Percentiles rank a stretch among this genome's conserved stretches.
phyloP scores from a whole-genome alignment of 2,329 filamentous ascomycete species.

The Nakataea oryzae region DNA sequence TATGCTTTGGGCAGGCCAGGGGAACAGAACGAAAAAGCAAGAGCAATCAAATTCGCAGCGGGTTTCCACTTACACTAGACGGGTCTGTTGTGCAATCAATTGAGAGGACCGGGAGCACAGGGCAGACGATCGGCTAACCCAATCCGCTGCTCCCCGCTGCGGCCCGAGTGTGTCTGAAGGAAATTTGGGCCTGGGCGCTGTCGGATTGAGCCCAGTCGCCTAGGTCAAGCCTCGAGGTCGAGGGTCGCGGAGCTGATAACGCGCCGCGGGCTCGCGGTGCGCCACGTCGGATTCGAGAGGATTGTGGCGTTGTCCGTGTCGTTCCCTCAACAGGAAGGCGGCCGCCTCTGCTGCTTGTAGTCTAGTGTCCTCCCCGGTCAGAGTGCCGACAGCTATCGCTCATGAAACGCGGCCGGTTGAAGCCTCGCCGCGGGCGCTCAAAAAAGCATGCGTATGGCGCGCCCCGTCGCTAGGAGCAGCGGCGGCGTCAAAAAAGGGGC shows the following conservation, averaged over 20 bases:
- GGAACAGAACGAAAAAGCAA: neutral
- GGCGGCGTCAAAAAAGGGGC: too few species aligned
- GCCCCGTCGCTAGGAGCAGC: neutral
- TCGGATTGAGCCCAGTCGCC: too few species aligned
- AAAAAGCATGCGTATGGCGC: too few species aligned
- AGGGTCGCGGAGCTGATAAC: neutral
- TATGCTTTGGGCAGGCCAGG: neutral
- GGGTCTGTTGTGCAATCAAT: neutral
- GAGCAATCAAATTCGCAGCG: neutral
- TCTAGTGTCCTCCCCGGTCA: neutral
- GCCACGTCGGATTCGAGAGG: neutral
- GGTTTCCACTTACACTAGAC: neutral
- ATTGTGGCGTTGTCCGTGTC: neutral
- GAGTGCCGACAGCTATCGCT: too few species aligned
- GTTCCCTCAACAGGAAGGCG: neutral
- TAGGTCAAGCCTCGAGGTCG: neutral
- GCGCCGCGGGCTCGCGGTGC: neutral
- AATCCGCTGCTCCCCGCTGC: neutral
- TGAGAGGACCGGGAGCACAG: neutral
- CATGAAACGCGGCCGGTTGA: neutral
- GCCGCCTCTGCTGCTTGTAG: neutral
- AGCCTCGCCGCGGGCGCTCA: neutral
- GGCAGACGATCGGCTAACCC: neutral
- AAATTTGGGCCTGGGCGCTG: neutral
- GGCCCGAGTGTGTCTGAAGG: neutral